Evolutionary conservation across 345 rosid species (phyloP).

Genomic region (Corchorus olitorius): DNA sequence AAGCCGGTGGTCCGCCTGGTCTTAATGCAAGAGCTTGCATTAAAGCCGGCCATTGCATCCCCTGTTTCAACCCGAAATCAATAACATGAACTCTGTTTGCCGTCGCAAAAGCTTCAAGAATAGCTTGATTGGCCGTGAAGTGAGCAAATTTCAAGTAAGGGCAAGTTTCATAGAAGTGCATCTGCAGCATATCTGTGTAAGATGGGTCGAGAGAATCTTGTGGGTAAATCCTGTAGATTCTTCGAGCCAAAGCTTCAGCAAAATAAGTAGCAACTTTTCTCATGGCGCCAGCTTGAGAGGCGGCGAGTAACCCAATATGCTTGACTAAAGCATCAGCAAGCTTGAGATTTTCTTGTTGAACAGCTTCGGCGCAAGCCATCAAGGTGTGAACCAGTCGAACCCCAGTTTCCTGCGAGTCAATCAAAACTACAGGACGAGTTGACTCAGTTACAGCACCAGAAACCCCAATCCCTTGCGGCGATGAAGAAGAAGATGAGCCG

Average conservation of each 20-base stretch:
- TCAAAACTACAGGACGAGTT: conserved; percentile 64
- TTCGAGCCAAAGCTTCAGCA: conserved; percentile 77
- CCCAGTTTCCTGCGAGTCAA: conserved; percentile 86
- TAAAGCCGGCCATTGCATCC: conserved; percentile 96
- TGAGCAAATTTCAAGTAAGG: conserved; percentile 94
- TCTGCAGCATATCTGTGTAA: conserved; percentile 59
- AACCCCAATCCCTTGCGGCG: conserved; percentile 10
- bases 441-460: conserved; percentile 29
- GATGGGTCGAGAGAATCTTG: conserved; percentile 40
- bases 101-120: conserved; percentile 68
- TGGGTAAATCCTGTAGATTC: conserved; percentile 72
- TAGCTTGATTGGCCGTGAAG: conserved; percentile 93
- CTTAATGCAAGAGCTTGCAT: conserved; percentile 93
- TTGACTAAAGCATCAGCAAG: conserved; percentile 81
- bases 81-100: conserved; percentile 71
- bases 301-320: conserved; percentile 70
- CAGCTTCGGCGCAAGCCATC: conserved; percentile 85
- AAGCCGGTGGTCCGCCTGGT: conserved; percentile 77
- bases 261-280: conserved; percentile 91
- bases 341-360: conserved; percentile 61
- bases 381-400: conserved; percentile 83
- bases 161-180: conserved; percentile 88
- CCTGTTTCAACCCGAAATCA: conserved; percentile 73
- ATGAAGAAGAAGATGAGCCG: conserved; percentile 30
- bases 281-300: conserved; percentile 83